phyloP scores from a whole-genome alignment of 2,329 filamentous ascomycete genomes.

The Colletotrichum agaves region DNA sequence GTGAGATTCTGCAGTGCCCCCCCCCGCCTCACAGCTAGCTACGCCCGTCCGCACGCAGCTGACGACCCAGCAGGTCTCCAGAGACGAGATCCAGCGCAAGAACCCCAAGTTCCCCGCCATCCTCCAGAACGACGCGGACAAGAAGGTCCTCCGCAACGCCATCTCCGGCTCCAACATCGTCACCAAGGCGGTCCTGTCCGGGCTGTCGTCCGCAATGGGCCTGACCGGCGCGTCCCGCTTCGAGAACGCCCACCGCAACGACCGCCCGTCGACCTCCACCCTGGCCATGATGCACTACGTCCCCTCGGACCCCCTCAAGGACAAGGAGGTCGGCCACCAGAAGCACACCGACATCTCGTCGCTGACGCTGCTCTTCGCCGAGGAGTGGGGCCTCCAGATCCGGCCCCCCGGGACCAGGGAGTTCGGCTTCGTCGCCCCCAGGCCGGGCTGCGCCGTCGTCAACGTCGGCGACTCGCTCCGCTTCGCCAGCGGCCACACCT shows the following conservation, averaged over 20 bases:
- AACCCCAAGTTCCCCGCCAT: conserved; percentile 57
- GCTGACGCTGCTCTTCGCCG: conserved; percentile 64
- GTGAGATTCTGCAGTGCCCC: conserved; percentile 8
- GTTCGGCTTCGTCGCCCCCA: conserved; percentile 65
- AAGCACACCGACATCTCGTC: conserved; percentile 68
- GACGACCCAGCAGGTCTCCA: conserved; percentile 48
- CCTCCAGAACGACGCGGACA: conserved; percentile 60
- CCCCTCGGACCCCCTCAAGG: conserved; percentile 52
- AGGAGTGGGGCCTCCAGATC: conserved; percentile 68
- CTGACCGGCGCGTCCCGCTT: conserved; percentile 58
- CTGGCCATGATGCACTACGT: conserved; percentile 67
- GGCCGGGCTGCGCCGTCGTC: conserved; percentile 62
- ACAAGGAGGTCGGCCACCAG: conserved; percentile 61
- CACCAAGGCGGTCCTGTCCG: conserved; percentile 61
- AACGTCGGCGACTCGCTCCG: conserved; percentile 70
- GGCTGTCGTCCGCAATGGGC: conserved; percentile 58
- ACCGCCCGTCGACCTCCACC: conserved; percentile 59
- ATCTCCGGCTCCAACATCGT: conserved; percentile 62
- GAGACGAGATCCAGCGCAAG: conserved; percentile 60
- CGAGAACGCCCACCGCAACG: conserved; percentile 63
- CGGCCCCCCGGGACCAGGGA: conserved; percentile 56
- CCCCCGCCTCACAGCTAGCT: conserved; percentile 40
- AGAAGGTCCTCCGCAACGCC: conserved; percentile 59
- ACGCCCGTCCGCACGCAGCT: neutral
- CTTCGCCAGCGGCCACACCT: conserved; percentile 62